These are phyloP conservation scores for Colletotrichum tabaci DNA, from an alignment of 2,329 filamentous ascomycete species.

Conservation along the genomic window DNA sequence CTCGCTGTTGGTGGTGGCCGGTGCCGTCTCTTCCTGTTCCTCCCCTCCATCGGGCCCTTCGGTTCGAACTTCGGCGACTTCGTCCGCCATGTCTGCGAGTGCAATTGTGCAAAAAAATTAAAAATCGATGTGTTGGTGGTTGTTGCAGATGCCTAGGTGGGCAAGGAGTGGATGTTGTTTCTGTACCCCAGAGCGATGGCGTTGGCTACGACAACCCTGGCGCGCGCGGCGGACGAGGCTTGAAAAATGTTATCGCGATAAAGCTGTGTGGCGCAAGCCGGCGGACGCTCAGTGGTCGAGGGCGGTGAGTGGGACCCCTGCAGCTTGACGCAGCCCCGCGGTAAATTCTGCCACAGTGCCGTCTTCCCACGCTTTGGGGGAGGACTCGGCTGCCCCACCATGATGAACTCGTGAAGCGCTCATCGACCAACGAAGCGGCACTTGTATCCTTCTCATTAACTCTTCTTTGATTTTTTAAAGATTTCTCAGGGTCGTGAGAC, in stretches of 20 bases:
- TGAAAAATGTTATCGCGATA: constrained; percentile 38
- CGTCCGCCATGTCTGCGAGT: constrained; percentile 37
- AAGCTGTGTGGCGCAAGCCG: constrained; percentile 37
- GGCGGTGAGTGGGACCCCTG: constrained; percentile 35
- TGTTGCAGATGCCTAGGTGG: background rate
- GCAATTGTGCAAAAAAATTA: background rate
- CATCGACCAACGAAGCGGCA: constrained; percentile 22
- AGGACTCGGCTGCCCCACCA: constrained; percentile 38
- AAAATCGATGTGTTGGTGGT: background rate
- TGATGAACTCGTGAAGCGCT: constrained; percentile 37
- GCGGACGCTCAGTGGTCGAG: constrained; percentile 1
- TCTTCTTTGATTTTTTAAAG: constrained; percentile 12
- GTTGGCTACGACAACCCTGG: constrained; percentile 14
- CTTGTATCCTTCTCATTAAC: background rate
- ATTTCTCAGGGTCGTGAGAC: constrained; percentile 22
- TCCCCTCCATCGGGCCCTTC: constrained; percentile 14
- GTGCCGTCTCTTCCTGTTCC: constrained; percentile 42
- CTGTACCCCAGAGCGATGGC: background rate
- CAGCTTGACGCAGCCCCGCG: constrained; percentile 38
- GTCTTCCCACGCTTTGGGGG: constrained; percentile 32
- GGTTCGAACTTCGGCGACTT: constrained; percentile 18
- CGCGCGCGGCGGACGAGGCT: constrained; percentile 12
- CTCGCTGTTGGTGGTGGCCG: constrained; percentile 58
- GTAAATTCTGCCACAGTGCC: constrained; percentile 38
- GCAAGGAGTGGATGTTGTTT: constrained; percentile 7